phyloP scores from a whole-genome alignment of 2,329 filamentous ascomycete genomes.

The Delphinella strobiligena region DNA sequence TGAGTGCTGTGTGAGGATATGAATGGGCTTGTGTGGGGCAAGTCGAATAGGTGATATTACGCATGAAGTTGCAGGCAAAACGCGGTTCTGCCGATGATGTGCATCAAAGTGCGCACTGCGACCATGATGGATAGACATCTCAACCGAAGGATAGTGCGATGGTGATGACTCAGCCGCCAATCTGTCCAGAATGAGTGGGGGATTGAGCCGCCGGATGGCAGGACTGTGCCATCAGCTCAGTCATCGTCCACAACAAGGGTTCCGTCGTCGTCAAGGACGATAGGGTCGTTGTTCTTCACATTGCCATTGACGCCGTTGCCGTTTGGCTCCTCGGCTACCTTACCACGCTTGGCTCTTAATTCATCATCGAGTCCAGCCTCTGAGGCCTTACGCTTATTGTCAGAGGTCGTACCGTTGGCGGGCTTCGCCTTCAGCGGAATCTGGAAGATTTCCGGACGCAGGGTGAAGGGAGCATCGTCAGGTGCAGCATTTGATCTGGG shows the following conservation, averaged over 20 bases:
- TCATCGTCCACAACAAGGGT: too few species aligned
- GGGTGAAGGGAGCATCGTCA: background rate
- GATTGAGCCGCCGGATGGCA: too few species aligned
- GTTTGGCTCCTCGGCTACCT: conserved; percentile 22
- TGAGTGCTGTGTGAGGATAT: conserved; percentile 44
- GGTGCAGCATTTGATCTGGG: background rate
- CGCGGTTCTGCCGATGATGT: background rate
- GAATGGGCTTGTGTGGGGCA: too few species aligned
- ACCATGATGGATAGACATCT: too few species aligned
- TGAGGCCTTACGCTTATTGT: conserved; percentile 32
- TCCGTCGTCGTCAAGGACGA: conserved; percentile 20
- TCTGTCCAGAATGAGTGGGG: too few species aligned
- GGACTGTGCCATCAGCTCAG: too few species aligned
- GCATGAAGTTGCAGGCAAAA: too few species aligned
- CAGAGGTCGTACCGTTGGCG: background rate
- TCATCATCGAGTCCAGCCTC: conserved; percentile 28
- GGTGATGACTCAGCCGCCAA: too few species aligned
- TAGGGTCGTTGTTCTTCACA: conserved; percentile 25
- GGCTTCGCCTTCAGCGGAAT: background rate
- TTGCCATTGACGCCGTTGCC: conserved; percentile 11
- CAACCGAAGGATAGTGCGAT: too few species aligned
- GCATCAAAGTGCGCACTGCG: too few species aligned
- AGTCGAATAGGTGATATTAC: too few species aligned
- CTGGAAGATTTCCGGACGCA: background rate
- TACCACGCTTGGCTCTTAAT: conserved; percentile 26